phyloP scores from a whole-genome alignment of 306 rosid genomes.

The Trifolium pratense region DNA sequence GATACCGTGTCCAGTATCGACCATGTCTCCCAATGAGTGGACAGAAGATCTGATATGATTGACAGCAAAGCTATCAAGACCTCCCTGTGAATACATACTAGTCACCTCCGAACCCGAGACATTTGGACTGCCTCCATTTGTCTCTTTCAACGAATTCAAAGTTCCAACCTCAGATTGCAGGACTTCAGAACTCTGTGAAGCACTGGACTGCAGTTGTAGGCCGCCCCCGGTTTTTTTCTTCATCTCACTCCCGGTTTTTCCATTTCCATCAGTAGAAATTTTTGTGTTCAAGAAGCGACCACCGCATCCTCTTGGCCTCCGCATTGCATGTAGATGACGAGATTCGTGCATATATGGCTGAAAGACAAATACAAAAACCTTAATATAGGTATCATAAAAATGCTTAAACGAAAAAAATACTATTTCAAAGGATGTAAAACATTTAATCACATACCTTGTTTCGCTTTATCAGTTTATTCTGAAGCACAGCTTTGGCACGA shows the following conservation, averaged over 20 bases:
- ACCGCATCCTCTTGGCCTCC: slow-evolving; percentile 93
- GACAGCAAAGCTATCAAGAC: slow-evolving; percentile 53
- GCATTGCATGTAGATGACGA: slow-evolving; percentile 92
- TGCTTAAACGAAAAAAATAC: background rate
- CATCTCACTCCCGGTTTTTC: slow-evolving; percentile 41
- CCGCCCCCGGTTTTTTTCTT: slow-evolving; percentile 37
- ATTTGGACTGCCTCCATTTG: slow-evolving; percentile 61
- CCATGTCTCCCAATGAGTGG: slow-evolving; percentile 64
- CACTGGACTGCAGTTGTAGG: slow-evolving; percentile 47
- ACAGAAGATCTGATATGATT: slow-evolving; percentile 57
- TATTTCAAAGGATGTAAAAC: slow-evolving; percentile 8
- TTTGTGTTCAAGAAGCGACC: slow-evolving; percentile 90
- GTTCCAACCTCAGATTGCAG: slow-evolving; percentile 76
- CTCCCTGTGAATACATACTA: slow-evolving; percentile 66
- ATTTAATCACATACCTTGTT: slow-evolving; percentile 67
- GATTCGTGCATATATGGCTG: slow-evolving; percentile 98
- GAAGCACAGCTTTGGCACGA: slow-evolving; percentile 81
- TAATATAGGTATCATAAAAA: slow-evolving; percentile 16
- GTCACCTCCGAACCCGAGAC: slow-evolving; percentile 82
- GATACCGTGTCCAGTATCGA: slow-evolving; percentile 51
- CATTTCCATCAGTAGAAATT: slow-evolving; percentile 41
- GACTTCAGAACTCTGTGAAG: slow-evolving; percentile 74
- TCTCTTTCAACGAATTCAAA: slow-evolving; percentile 69
- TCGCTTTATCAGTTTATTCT: slow-evolving; percentile 53
- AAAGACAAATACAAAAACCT: slow-evolving; percentile 33